A percentile compares a stretch with the other conserved stretches of the same genome.
Evolutionary conservation across 371 early-diverging fungal genomes (phyloP).

Genomic region (Lichtheimia ramosa): DNA sequence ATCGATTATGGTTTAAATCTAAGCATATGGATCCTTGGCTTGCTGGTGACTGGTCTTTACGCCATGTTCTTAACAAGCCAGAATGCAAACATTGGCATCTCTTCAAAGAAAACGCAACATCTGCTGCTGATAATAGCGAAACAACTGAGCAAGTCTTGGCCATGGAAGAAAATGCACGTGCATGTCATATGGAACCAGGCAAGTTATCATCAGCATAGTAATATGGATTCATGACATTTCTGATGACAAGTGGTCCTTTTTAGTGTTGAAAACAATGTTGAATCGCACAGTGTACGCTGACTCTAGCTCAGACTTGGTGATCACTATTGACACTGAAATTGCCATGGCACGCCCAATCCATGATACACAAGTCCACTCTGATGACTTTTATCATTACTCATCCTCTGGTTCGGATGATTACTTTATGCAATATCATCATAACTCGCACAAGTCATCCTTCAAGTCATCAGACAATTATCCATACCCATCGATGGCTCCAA

Average conservation of each 20-base stretch:
- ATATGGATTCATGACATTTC: no score
- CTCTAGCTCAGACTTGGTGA: neutral
- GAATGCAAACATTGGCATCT: neutral
- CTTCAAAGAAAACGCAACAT: neutral
- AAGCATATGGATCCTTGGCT: conserved; percentile 9
- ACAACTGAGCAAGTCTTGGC: neutral
- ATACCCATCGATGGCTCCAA: conserved; percentile 2
- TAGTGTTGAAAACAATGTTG: conserved; percentile 7
- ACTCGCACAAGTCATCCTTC: neutral
- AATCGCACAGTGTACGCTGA: conserved; percentile 7
- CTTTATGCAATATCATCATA: neutral
- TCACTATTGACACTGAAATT: conserved; percentile 11
- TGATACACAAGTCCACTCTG: neutral
- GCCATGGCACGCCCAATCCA: conserved; percentile 4
- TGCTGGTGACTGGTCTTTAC: conserved; percentile 4
- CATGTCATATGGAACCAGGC: conserved; percentile 9
- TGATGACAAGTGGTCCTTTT: neutral
- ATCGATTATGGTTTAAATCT: conserved; percentile 12
- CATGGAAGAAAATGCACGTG: conserved; percentile 5
- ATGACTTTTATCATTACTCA: neutral
- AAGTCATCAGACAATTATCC: neutral
- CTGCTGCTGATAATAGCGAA: neutral
- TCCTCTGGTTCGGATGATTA: conserved; percentile 1
- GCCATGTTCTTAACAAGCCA: conserved; percentile 6
- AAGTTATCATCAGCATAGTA: neutral